These are phyloP conservation scores for Hygrocybe coccinea DNA, from an alignment of 768 basidiomycete species.

Conservation along the genomic window DNA sequence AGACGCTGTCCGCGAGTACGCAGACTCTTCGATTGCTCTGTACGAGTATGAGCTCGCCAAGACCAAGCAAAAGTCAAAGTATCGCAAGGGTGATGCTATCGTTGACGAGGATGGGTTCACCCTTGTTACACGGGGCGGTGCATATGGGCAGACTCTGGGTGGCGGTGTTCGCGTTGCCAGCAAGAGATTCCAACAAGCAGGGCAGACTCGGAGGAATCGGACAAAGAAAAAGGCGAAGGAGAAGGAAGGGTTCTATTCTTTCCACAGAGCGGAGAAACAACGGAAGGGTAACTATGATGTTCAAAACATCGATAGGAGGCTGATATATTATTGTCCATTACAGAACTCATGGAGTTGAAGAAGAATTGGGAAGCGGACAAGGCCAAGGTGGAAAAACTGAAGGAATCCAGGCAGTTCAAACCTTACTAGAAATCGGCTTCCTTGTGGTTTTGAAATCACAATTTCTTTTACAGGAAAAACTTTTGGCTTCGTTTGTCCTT, in stretches of 20 bases:
- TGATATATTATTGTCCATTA: constrained; percentile 7
- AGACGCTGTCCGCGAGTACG: constrained; percentile 67
- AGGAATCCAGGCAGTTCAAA: constrained; percentile 75
- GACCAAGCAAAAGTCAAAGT: constrained; percentile 57
- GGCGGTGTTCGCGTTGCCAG: constrained; percentile 65
- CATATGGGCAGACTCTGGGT: constrained; percentile 82
- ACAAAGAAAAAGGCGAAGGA: constrained; percentile 57
- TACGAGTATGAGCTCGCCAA: constrained; percentile 71
- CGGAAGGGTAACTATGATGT: constrained; percentile 54
- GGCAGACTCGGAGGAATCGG: constrained; percentile 41
- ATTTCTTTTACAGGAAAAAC: neutral
- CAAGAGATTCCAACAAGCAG: constrained; percentile 61
- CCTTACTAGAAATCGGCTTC: constrained; percentile 56
- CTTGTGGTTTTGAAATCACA: neutral
- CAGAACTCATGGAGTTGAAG: constrained; percentile 71
- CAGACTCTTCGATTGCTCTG: constrained; percentile 69
- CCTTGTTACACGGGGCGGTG: constrained; percentile 86
- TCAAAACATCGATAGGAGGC: neutral
- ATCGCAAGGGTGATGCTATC: constrained; percentile 79
- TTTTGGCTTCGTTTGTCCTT: neutral
- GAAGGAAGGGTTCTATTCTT: constrained; percentile 79
- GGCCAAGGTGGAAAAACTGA: constrained; percentile 74
- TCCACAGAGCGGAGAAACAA: constrained; percentile 88
- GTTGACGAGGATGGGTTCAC: constrained; percentile 96
- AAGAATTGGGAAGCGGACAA: constrained; percentile 86